Percentiles rank a stretch among this genome's conserved stretches.
These are phyloP conservation scores for Candida rishiriensis DNA, from an alignment of 805 yeast genomes.

Conservation along the genomic window DNA sequence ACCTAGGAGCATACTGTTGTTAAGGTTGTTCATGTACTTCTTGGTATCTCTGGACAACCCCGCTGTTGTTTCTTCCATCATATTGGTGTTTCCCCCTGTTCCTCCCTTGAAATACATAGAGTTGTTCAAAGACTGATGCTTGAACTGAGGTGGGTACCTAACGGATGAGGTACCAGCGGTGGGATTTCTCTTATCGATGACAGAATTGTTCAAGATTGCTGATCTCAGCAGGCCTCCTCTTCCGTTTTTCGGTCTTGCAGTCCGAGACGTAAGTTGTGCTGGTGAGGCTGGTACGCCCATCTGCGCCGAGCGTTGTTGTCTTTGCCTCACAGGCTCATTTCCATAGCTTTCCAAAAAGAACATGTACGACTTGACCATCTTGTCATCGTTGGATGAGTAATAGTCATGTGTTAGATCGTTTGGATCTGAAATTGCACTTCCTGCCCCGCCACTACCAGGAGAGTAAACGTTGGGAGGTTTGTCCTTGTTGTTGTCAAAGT, in stretches of 20 bases:
- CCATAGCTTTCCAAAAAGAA: slow-evolving; percentile 85
- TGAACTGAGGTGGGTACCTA: slow-evolving; percentile 20
- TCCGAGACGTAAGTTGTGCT: not conserved
- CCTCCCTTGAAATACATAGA: slow-evolving; percentile 14
- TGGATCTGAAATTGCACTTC: slow-evolving; percentile 8
- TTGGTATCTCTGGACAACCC: slow-evolving; percentile 22
- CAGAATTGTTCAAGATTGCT: slow-evolving; percentile 20
- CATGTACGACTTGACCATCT: slow-evolving; percentile 88
- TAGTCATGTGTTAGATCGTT: slow-evolving; percentile 36
- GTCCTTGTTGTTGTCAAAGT: slow-evolving; percentile 56
- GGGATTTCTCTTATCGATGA: slow-evolving; percentile 8
- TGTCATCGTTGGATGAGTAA: slow-evolving; percentile 60
- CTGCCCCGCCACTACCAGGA: slow-evolving; percentile 19
- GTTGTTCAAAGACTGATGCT: slow-evolving; percentile 9
- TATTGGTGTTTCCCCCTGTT: not conserved
- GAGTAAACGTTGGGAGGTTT: slow-evolving; percentile 13
- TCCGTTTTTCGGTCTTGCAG: not conserved
- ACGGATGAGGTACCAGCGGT: slow-evolving; percentile 10
- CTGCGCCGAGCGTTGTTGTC: slow-evolving; percentile 1
- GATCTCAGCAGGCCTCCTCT: slow-evolving; percentile 19
- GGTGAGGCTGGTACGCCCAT: not conserved
- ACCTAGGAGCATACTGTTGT: slow-evolving; percentile 34
- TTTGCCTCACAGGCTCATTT: slow-evolving; percentile 30
- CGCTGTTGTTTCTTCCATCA: slow-evolving; percentile 28
- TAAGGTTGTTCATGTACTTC: slow-evolving; percentile 20